Base-by-base conservation (phyloP, 2,329 filamentous ascomycete species). In the Arthrobotrys musiformis region DNA sequence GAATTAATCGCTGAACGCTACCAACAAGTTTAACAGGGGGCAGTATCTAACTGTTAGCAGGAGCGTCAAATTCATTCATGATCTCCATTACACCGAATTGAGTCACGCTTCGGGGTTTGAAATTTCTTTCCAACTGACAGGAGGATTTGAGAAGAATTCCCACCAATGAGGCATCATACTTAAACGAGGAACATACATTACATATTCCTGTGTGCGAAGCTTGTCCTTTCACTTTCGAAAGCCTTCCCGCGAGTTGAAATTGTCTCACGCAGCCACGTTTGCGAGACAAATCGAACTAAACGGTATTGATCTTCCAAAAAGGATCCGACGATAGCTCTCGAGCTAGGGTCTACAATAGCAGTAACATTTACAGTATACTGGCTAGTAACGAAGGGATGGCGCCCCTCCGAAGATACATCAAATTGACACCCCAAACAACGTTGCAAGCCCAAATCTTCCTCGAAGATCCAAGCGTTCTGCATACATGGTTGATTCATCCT, bases 361-460 rank as follows among this genome's bases (percentile, higher is more conserved):
- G n/a, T 40, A 40, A 19, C 19, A 40, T n/a, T n/a, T n/a, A n/a
- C n/a, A 13, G 54, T 58, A 58, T 33, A 40, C 4, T 3, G 15
- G 15, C 19, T 8, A 26, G 26, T 58, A 58, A 40, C 54, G 26
- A 68, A n/a, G n/a, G 19, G n/a, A 97, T 97, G 94, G 91, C 93
- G 11, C 94, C 94, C 9, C 89, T 97, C 56, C 90, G 94, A 74
- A 89, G 94, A 81, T 97, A 98, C 83, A 87, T 98, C 68, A 90
- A 94, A 63, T 97, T 98, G 81, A 42, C 63, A n/a, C 70, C 70
- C 66, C 61, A 76, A 35, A 64, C 64, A 17, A 76, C 70, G 15
- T 94, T 92, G 68, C 94, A 94, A 82, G 92, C 93, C 79, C 93
- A 94, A 79, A 95, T 99, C 80, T 98, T 98, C 84, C 89, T 97